Base-by-base conservation (phyloP, 805 yeast genomes). In the Pichia ethanolica region DNA sequence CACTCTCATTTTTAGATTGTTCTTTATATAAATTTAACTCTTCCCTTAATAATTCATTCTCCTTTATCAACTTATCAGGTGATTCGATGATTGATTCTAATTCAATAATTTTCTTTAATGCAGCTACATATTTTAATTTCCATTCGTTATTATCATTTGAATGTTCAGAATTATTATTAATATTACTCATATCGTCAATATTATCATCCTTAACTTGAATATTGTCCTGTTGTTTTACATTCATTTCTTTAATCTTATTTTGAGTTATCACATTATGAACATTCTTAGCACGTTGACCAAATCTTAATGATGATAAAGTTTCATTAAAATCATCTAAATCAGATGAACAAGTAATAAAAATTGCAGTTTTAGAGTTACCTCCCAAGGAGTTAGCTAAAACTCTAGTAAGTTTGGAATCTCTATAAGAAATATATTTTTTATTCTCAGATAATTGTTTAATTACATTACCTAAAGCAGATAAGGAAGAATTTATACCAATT, bases 351-450 rank as follows among this genome's bases (percentile, higher is more conserved):
- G 83, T 83, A 39, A 87, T 73, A 14, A 89, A 78, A 44, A 88
- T 68, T 3, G 86, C 76, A 0, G 95, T 89, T 46, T 89, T 71
- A 3, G 90, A 81, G 62, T 88, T 87, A 1, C 95, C 95, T 6
- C 95, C 93, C 26, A 88, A 67, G 0, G 91, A 81, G 56, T 85
- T 89, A 60, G 85, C 90, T 35, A 88, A 65, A 12, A 89, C 80
- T 53, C 91, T 71, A 0, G 96, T 86, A 46, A 88, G 71, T 56
- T 84, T 84, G 2, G 95, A 84, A 57, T 86, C 91, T 33, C 50
- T 40, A 28, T 47, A 47, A 1, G 50, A 45, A 20, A 47, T 38
- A 36, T 47, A 26, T 6, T 13, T 8, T 11, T 12, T 13, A 33
- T 74, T 77, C 1, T 81, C 78, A 56, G 85, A 90, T 0, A 90